Base-by-base conservation (phyloP, 768 basidiomycete species). In the Termitomyces heimii region DNA sequence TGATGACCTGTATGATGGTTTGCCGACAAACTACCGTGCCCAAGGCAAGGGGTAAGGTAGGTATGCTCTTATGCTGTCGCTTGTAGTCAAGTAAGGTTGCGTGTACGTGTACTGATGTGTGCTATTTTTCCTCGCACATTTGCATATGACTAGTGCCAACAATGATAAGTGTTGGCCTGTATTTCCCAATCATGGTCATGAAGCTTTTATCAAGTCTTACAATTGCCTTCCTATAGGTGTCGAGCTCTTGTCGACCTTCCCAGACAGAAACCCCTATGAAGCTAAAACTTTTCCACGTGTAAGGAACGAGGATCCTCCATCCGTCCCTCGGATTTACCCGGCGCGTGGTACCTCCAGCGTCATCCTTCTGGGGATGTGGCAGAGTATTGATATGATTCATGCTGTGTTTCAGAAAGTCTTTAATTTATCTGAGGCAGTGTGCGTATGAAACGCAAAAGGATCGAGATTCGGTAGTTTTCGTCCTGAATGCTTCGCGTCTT, bases 361-460 rank as follows among this genome's bases (percentile, higher is more conserved):
- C 3, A 2, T 18, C 39, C 9, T 40, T 40, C 39, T 20, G 39
- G 39, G 39, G 39, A 40, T 40, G 20, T 26, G 31, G 9, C 29
- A 52, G 56, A 37, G 32, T 49, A 54, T 40, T 35, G 52, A n/a
- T 50, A 8, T 39, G 18, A 18, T 39, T 40, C n/a, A 40, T 40
- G 39, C 34, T 37, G 37, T 60, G 3, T 53, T 54, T 20, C 31
- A 48, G 31, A 34, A 32, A 18, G 32, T 48, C n/a, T 9, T 35
- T 10, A 22, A 49, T 12, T 40, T 65, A 49, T 47, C 39, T 14
- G 63, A 66, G 52, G 66, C 63, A 14, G 29, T 62, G n/a, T 65
- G 57, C 50, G 58, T 56, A 14, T 40, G 39, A 48, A 42, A 22
- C 60, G 63, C 5, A 63, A 65, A 47, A 62, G 58, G 9, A 66